phyloP scores from a whole-genome alignment of 305 asterid species.

The Euphrasia arctica region DNA sequence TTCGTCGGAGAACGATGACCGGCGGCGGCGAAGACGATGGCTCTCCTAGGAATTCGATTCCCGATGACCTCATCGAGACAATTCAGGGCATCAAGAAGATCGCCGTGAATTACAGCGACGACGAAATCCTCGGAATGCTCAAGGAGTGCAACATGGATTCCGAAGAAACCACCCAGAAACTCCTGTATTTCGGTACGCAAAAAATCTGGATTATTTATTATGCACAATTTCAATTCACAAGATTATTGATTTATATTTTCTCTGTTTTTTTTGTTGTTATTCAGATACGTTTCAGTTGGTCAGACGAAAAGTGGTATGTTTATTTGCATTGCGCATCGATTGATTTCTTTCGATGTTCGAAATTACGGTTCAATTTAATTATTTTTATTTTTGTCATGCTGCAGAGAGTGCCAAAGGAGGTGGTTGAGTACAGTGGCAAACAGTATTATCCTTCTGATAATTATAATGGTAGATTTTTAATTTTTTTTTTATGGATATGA shows the following conservation, averaged over 20 bases:
- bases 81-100: slow-evolving; percentile 56
- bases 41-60: slow-evolving; percentile 38
- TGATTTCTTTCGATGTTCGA: background rate
- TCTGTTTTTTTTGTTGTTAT: slow-evolving; percentile 5
- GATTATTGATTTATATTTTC: background rate
- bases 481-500: background rate
- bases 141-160: slow-evolving; percentile 73
- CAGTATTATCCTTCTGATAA: slow-evolving; percentile 32
- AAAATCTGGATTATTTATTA: background rate
- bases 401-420: slow-evolving; percentile 34
- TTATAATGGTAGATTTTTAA: slow-evolving; percentile 32
- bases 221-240: background rate
- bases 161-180: slow-evolving; percentile 57
- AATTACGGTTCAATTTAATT: background rate
- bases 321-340: background rate
- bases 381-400: background rate
- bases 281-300: slow-evolving; percentile 74
- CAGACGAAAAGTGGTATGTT: slow-evolving; percentile 54
- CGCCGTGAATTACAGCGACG: slow-evolving; percentile 54
- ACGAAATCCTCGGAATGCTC: slow-evolving; percentile 56
- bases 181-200: slow-evolving; percentile 48
- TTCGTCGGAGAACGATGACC: slow-evolving; percentile 25
- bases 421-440: slow-evolving; percentile 22
- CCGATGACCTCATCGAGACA: slow-evolving; percentile 36
- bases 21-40: slow-evolving; percentile 17